phyloP scores from a whole-genome alignment of 768 basidiomycete genomes.

The Daedaleopsis nitida region DNA sequence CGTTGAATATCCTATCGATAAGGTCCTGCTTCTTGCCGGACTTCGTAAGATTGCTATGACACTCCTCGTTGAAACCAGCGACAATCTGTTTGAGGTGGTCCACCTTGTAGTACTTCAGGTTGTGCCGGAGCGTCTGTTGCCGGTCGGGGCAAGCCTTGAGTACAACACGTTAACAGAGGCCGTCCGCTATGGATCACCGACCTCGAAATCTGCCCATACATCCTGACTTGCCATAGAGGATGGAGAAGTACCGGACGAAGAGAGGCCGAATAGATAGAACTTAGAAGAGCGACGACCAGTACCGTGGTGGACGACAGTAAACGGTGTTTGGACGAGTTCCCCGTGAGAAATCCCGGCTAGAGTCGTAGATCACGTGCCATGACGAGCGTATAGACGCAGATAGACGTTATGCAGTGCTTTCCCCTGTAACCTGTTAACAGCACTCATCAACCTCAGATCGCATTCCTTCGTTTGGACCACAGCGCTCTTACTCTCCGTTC shows the following conservation, averaged over 20 bases:
- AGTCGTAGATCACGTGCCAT: slow-evolving; percentile 15
- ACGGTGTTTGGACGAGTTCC: slow-evolving; percentile 3
- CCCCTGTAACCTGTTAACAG: too few species aligned
- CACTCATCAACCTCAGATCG: too few species aligned
- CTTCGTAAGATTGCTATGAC: slow-evolving; percentile 64
- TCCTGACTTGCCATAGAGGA: slow-evolving; percentile 58
- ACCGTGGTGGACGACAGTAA: slow-evolving; percentile 12
- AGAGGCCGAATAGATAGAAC: not conserved
- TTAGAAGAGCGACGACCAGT: slow-evolving; percentile 6
- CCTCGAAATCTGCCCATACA: slow-evolving; percentile 76
- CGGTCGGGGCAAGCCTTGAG: slow-evolving; percentile 10
- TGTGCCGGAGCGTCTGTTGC: slow-evolving; percentile 65
- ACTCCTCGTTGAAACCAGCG: slow-evolving; percentile 76
- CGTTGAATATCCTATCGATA: slow-evolving; percentile 68
- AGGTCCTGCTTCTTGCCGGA: slow-evolving; percentile 88
- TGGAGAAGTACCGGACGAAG: slow-evolving; percentile 9
- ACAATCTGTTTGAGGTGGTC: slow-evolving; percentile 85
- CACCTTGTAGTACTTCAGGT: slow-evolving; percentile 77
- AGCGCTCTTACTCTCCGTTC: too few species aligned
- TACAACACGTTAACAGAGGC: slow-evolving; percentile 5
- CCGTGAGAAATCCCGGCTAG: slow-evolving; percentile 10
- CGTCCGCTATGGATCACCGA: slow-evolving; percentile 34
- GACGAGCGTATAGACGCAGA: slow-evolving; percentile 1
- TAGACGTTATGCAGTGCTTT: too few species aligned
- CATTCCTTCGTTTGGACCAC: too few species aligned